phyloP scores from a whole-genome alignment of 768 basidiomycete genomes.

The Boletellus ananiceps region DNA sequence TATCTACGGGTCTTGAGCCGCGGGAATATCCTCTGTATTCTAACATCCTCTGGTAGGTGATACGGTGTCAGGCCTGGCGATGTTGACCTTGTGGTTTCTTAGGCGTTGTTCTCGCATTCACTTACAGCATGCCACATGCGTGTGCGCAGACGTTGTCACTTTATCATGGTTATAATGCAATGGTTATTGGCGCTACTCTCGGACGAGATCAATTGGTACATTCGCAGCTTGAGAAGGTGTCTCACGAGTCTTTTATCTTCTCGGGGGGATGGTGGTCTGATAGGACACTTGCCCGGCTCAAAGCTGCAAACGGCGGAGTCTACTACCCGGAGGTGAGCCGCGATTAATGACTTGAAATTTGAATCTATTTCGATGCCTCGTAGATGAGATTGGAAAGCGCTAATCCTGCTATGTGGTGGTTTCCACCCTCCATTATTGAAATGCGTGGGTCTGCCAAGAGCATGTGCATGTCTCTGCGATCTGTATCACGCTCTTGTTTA shows the following conservation, averaged over 20 bases:
- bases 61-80: neutral
- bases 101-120: slow-evolving; percentile 71
- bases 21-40: slow-evolving; percentile 62
- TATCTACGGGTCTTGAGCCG: slow-evolving; percentile 54
- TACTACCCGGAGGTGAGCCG: slow-evolving; percentile 59
- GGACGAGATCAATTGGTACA: slow-evolving; percentile 57
- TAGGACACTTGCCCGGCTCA: slow-evolving; percentile 41
- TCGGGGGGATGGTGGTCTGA: slow-evolving; percentile 62
- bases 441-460: slow-evolving; percentile 72
- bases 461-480: slow-evolving; percentile 64
- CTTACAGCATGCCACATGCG: slow-evolving; percentile 69
- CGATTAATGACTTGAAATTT: neutral
- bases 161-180: slow-evolving; percentile 62
- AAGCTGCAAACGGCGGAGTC: slow-evolving; percentile 43
- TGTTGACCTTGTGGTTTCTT: neutral
- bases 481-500: slow-evolving; percentile 63
- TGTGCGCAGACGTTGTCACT: slow-evolving; percentile 65
- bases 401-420: slow-evolving; percentile 44
- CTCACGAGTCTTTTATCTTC: neutral
- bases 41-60: slow-evolving; percentile 35
- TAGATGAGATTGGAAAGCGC: slow-evolving; percentile 77
- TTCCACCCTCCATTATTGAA: slow-evolving; percentile 57
- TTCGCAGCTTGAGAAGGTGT: neutral
- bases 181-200: slow-evolving; percentile 68
- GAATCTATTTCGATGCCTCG: neutral